Evolutionary conservation across 108 stramenopile genomes (phyloP), one percentile per base, ranked within the genome.

Genomic region (Discostella stelligeroides): DNA sequence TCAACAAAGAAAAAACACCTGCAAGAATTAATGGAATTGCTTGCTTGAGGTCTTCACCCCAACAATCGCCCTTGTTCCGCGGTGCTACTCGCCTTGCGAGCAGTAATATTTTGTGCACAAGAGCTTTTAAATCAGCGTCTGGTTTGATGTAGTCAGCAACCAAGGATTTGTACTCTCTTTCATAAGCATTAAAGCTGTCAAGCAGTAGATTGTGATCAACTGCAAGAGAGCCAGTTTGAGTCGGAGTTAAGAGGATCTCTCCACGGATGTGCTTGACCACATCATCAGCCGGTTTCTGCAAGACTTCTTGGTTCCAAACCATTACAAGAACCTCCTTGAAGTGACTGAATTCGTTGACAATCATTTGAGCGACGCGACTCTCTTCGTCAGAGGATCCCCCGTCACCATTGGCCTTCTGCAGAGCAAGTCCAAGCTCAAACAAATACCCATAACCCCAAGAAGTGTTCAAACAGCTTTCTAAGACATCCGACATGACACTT

Each of bases 281-380:
- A n/a, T n/a, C n/a, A n/a, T n/a, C n/a, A n/a, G n/a, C n/a, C n/a
- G n/a, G n/a, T n/a, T n/a, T n/a, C n/a, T 84, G 86, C 23, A 68
- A 73, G 2, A 81, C 82, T 48, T 86, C 86, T 42, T 82, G 68
- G 50, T 86, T 86, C 86, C 86, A 86, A 23, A 75, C 70, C 86
- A 86, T 86, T 0, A 83, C 84, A 62, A 82, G 18, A 2, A 86
- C 86, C 29, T 86, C 86, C 57, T 86, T 86, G 56, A 86, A 86
- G 41, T 84, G 83, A 37, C 71, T 66, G 40, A 86, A 86, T 41
- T 86, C n/a, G n/a, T n/a, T n/a, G n/a, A n/a, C n/a, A n/a, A n/a
- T n/a, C n/a, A n/a, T n/a, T n/a, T n/a, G n/a, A n/a, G n/a, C n/a
- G n/a, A n/a, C n/a, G n/a, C n/a, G n/a, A 18, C 72, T 82, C 55